These are phyloP conservation scores for Kuraishia piskuri DNA, from an alignment of 805 yeast genomes.

Conservation along the genomic window DNA sequence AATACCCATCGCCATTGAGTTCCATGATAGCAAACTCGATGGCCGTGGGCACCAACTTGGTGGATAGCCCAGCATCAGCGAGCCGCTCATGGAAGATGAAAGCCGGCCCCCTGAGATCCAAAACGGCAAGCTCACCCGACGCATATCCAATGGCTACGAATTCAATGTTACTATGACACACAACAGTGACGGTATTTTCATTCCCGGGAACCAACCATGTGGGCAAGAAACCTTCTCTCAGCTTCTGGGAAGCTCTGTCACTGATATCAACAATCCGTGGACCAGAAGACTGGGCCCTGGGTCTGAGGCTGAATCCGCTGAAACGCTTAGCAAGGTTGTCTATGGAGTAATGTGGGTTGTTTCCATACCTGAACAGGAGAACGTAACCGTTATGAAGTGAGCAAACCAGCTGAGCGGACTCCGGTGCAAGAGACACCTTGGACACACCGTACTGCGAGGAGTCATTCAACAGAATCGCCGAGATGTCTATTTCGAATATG, in stretches of 20 bases:
- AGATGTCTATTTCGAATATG: slow-evolving; percentile 51
- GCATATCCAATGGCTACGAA: slow-evolving; percentile 76
- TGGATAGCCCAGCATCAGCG: slow-evolving; percentile 15
- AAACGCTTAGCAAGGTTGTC: slow-evolving; percentile 14
- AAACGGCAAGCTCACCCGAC: slow-evolving; percentile 63
- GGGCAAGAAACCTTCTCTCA: slow-evolving; percentile 59
- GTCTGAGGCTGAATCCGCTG: slow-evolving; percentile 21
- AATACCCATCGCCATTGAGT: slow-evolving; percentile 55
- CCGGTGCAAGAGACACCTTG: slow-evolving; percentile 67
- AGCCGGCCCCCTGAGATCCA: slow-evolving; percentile 68
- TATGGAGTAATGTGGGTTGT: slow-evolving; percentile 22
- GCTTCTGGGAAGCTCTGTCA: slow-evolving; percentile 39
- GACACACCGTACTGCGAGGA: slow-evolving; percentile 38
- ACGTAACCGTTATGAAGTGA: slow-evolving; percentile 67
- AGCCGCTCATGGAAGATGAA: slow-evolving; percentile 32
- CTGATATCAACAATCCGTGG: slow-evolving; percentile 36
- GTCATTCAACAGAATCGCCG: slow-evolving; percentile 34
- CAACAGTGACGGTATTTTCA: slow-evolving; percentile 44
- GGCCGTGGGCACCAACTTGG: slow-evolving; percentile 35
- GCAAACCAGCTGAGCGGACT: slow-evolving; percentile 66
- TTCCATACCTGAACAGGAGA: slow-evolving; percentile 62
- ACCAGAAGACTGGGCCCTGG: slow-evolving; percentile 5
- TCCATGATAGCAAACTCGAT: slow-evolving; percentile 71
- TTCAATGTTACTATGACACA: slow-evolving; percentile 68
- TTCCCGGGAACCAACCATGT: slow-evolving; percentile 34